phyloP scores from a whole-genome alignment of 495 filamentous ascomycete genomes.

The Symbiotaphrina buchneri region DNA sequence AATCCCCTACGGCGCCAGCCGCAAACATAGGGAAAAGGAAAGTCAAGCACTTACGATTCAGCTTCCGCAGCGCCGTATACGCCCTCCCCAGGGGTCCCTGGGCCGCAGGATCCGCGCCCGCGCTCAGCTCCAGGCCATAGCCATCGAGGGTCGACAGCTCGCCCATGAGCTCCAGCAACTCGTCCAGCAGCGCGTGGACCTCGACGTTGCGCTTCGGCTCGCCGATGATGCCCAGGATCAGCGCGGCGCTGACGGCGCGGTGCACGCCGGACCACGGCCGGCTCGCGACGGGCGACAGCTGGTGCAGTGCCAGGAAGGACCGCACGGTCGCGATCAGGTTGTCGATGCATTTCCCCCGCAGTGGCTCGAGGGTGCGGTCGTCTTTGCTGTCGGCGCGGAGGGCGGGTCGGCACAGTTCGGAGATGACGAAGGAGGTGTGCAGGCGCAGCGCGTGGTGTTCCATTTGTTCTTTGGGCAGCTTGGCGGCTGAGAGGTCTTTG shows the following conservation, averaged over 20 bases:
- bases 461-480: conserved; percentile 23
- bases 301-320: conserved; percentile 22
- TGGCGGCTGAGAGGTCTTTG: conserved; percentile 23
- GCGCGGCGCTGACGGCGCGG: conserved; percentile 23
- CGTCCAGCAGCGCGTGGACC: background rate
- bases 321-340: conserved; percentile 22
- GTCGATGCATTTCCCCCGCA: conserved; percentile 18
- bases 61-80: background rate
- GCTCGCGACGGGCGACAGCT: conserved; percentile 18
- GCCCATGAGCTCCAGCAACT: background rate
- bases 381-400: conserved; percentile 18
- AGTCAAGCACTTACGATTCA: background rate
- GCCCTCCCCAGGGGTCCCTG: background rate
- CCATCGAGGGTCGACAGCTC: background rate
- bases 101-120: background rate
- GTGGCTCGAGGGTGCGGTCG: conserved; percentile 19
- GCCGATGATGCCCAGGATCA: conserved; percentile 22
- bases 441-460: conserved; percentile 32
- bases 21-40: background rate
- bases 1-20: background rate
- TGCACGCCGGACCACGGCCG: conserved; percentile 25
- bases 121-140: background rate
- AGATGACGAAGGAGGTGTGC: conserved; percentile 32
- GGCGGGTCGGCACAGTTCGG: conserved; percentile 34
- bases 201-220: conserved; percentile 7